Conservation (phyloP, 2,329 filamentous ascomycete species). For the Podosphaera xanthii region DNA sequence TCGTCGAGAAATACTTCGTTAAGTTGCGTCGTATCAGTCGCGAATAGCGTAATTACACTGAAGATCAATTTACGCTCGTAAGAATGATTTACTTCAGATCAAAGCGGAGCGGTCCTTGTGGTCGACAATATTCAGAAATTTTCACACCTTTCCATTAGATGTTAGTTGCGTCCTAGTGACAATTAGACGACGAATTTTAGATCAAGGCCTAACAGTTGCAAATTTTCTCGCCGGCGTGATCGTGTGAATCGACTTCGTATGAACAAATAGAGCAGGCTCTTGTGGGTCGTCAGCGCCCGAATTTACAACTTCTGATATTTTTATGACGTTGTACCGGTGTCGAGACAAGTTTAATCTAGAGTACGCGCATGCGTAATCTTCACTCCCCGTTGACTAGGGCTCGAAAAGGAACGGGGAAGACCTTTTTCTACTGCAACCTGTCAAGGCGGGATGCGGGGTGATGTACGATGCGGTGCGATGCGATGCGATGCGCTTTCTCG, state of each 20-base stretch:
- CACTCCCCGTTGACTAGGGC: neutral
- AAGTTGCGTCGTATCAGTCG: neutral
- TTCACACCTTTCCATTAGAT: neutral
- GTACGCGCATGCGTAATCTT: neutral
- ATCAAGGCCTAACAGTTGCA: neutral
- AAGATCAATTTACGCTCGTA: neutral
- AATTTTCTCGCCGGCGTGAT: neutral
- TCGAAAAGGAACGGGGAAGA: neutral
- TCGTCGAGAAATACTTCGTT: neutral
- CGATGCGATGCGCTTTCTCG: conserved; percentile 5
- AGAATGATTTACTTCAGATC: neutral
- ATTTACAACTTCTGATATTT: neutral
- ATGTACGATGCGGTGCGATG: conserved; percentile 8
- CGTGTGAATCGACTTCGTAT: neutral
- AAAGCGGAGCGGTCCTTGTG: neutral
- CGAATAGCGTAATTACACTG: neutral
- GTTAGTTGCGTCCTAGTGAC: neutral
- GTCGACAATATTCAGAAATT: neutral
- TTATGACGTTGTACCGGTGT: too few species aligned
- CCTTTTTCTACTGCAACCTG: conserved; percentile 10
- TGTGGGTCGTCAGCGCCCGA: neutral
- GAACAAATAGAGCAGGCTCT: neutral
- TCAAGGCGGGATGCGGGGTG: conserved; percentile 11
- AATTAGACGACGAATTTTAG: neutral
- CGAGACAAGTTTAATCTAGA: neutral